phyloP scores from a whole-genome alignment of 1,284 basidiomycete species.

The Rhodotorula sp. region DNA sequence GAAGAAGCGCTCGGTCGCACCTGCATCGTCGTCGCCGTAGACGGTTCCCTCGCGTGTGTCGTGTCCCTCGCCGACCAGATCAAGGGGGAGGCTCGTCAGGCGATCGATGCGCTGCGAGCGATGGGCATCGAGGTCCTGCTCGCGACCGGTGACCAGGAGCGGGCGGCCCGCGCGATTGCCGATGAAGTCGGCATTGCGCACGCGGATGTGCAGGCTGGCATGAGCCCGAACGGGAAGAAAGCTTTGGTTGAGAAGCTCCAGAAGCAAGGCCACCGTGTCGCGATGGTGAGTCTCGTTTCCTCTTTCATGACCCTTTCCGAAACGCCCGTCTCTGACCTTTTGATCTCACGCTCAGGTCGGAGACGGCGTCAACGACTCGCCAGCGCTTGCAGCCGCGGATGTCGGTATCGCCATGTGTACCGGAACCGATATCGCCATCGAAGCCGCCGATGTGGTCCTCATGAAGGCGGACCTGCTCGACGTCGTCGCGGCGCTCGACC shows the following conservation, averaged over 20 bases:
- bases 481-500: constrained; percentile 91
- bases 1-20: constrained; percentile 74
- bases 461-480: constrained; percentile 95
- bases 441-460: constrained; percentile 95
- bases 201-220: constrained; percentile 78
- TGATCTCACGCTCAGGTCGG: constrained; percentile 66
- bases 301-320: neutral
- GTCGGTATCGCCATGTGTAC: constrained; percentile 95
- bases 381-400: constrained; percentile 89
- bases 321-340: constrained; percentile 21
- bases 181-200: constrained; percentile 78
- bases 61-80: constrained; percentile 79
- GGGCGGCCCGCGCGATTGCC: constrained; percentile 81
- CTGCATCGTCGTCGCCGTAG: constrained; percentile 76
- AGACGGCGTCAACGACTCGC: constrained; percentile 98
- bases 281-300: constrained; percentile 64
- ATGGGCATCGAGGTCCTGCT: constrained; percentile 90
- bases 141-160: constrained; percentile 84
- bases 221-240: constrained; percentile 92
- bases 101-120: constrained; percentile 69
- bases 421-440: constrained; percentile 94
- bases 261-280: constrained; percentile 67
- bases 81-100: constrained; percentile 76
- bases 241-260: constrained; percentile 75
- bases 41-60: constrained; percentile 44